Conservation (phyloP, 2,329 filamentous ascomycete genomes). For the Phyllosticta paracitricarpa region DNA sequence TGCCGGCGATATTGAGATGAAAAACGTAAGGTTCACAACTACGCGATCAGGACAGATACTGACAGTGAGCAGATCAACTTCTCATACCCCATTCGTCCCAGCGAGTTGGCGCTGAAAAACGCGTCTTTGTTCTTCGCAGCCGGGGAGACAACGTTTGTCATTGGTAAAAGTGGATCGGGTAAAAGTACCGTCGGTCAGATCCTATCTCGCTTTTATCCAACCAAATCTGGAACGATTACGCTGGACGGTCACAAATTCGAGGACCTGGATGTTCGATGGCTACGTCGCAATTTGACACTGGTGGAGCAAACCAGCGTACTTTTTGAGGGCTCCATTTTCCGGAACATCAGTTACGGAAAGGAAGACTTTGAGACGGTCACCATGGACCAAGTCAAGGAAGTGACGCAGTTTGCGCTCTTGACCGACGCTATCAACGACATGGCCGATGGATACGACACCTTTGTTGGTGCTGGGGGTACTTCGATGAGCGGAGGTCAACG, state of each 20-base stretch:
- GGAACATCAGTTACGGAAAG: constrained; percentile 68
- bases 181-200: constrained; percentile 84
- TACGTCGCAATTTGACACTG: constrained; percentile 67
- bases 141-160: constrained; percentile 66
- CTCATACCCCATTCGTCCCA: constrained; percentile 63
- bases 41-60: background rate
- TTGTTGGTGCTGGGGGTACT: constrained; percentile 58
- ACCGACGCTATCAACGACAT: constrained; percentile 56
- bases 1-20: constrained; percentile 58
- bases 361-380: constrained; percentile 39
- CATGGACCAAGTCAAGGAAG: constrained; percentile 46
- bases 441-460: constrained; percentile 60
- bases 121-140: constrained; percentile 61
- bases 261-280: constrained; percentile 57
- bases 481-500: constrained; percentile 75
- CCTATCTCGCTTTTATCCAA: constrained; percentile 66
- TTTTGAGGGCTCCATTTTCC: constrained; percentile 69
- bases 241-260: constrained; percentile 57
- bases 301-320: constrained; percentile 74
- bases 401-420: constrained; percentile 59
- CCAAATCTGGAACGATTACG: constrained; percentile 52
- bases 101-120: constrained; percentile 48
- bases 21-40: constrained; percentile 43
- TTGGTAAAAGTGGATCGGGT: constrained; percentile 80
- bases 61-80: constrained; percentile 57